phyloP scores from a whole-genome alignment of 169 alveolate genomes.

The Amoebophrya sp. region DNA sequence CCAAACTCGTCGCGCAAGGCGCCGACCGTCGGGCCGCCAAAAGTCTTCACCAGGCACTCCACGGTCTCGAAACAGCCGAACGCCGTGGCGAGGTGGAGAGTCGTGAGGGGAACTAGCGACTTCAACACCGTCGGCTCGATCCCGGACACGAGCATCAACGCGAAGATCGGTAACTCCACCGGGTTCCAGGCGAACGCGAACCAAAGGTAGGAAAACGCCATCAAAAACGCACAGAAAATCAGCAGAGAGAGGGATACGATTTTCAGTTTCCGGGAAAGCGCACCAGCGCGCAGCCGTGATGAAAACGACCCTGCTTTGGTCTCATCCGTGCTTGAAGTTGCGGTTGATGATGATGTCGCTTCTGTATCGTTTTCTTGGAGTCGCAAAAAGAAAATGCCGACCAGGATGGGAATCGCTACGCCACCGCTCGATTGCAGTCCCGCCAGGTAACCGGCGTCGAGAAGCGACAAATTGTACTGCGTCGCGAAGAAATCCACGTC shows the following conservation, averaged over 20 bases:
- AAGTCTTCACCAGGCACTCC: neutral
- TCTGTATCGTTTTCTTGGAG: neutral
- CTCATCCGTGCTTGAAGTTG: too few species aligned
- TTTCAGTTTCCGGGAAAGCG: too few species aligned
- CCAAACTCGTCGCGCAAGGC: neutral
- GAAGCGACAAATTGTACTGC: neutral
- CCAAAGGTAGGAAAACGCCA: neutral
- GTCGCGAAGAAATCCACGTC: slow-evolving; percentile 1
- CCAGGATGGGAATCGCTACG: neutral
- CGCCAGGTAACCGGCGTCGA: neutral
- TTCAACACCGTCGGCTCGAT: neutral
- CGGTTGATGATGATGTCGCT: neutral
- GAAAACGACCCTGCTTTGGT: too few species aligned
- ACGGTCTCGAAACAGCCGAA: slow-evolving; percentile 8
- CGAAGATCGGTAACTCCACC: neutral
- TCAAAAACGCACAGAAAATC: neutral
- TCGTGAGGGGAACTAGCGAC: slow-evolving; percentile 1
- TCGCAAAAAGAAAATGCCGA: neutral
- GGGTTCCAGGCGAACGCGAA: neutral
- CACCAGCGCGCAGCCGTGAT: too few species aligned
- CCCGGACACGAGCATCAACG: neutral
- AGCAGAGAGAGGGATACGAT: neutral
- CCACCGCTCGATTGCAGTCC: neutral
- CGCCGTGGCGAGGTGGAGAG: neutral
- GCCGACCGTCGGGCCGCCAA: neutral